Evolutionary conservation across 164 flowering plant species (phyloP).

Genomic region (Taxillus chinensis): DNA sequence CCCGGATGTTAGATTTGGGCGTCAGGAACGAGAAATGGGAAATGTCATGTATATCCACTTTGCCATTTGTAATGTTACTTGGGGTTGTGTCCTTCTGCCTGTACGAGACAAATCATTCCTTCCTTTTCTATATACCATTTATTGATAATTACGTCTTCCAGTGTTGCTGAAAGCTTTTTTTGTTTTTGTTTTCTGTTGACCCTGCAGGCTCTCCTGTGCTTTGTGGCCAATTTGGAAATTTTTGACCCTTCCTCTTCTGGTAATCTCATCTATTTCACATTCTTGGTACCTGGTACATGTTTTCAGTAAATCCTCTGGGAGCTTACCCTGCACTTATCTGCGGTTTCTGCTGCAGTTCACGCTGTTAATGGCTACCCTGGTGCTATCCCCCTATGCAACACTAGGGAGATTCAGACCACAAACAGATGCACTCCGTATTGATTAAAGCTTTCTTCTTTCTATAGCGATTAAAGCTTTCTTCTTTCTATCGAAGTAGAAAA

Average conservation of each 20-base stretch:
- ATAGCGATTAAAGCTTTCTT: background rate
- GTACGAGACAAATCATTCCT: constrained; percentile 33
- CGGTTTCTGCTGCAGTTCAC: constrained; percentile 56
- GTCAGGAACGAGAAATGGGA: constrained; percentile 63
- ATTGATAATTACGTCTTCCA: background rate
- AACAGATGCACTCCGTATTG: constrained; percentile 41
- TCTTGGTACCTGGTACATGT: background rate
- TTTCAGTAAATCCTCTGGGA: background rate
- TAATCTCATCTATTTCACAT: constrained; percentile 16
- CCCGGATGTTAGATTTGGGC: constrained; percentile 45
- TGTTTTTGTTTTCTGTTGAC: too few species aligned
- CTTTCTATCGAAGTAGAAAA: too few species aligned
- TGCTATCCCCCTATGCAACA: constrained; percentile 40
- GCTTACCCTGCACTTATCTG: constrained; percentile 7
- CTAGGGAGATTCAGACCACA: constrained; percentile 36
- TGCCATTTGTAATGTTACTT: constrained; percentile 51
- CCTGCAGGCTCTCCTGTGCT: constrained; percentile 65
- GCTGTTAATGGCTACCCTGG: constrained; percentile 74
- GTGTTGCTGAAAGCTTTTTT: constrained; percentile 11
- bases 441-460: constrained; percentile 23
- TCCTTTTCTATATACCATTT: background rate
- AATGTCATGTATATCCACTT: constrained; percentile 38
- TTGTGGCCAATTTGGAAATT: constrained; percentile 95
- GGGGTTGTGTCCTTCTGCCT: constrained; percentile 70
- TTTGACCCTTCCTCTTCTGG: constrained; percentile 87